Evolutionary conservation across 2,329 filamentous ascomycete species (phyloP).

Genomic region (Neonectria neomacrospora): DNA sequence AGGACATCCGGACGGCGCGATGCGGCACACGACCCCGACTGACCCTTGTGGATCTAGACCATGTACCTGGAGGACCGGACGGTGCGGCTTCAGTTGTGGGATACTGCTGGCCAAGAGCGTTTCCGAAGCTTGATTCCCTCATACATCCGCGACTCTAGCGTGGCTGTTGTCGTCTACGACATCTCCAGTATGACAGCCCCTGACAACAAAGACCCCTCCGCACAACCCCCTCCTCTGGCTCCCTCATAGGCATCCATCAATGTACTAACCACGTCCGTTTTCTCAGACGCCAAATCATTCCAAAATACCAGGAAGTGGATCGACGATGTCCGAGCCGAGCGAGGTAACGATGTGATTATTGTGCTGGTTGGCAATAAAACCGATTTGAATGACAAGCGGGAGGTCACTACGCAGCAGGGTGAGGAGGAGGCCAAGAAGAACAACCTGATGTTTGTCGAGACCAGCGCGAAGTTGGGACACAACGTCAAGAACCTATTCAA

Average conservation of each 20-base stretch:
- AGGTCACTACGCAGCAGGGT: conserved; percentile 95
- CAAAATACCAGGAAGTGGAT: conserved; percentile 99
- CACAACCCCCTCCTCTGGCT: conserved; percentile 6
- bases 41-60: conserved; percentile 62
- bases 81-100: conserved; percentile 96
- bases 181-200: conserved; percentile 76
- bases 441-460: conserved; percentile 99
- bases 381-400: conserved; percentile 96
- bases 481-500: conserved; percentile 98
- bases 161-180: conserved; percentile 98
- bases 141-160: conserved; percentile 97
- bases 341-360: conserved; percentile 98
- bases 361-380: conserved; percentile 99
- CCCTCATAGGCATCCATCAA: conserved; percentile 20
- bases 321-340: conserved; percentile 94
- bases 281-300: conserved; percentile 88
- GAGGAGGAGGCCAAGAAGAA: conserved; percentile 99
- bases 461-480: conserved; percentile 95
- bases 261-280: conserved; percentile 33
- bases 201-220: conserved; percentile 36
- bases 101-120: conserved; percentile 96
- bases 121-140: conserved; percentile 97
- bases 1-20: conserved; percentile 31
- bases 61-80: conserved; percentile 99
- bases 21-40: conserved; percentile 30